Percentiles rank a stretch among this genome's conserved stretches.
These are phyloP conservation scores for Claviceps quebecensis DNA, from an alignment of 2,329 filamentous ascomycete genomes.

Conservation along the genomic window DNA sequence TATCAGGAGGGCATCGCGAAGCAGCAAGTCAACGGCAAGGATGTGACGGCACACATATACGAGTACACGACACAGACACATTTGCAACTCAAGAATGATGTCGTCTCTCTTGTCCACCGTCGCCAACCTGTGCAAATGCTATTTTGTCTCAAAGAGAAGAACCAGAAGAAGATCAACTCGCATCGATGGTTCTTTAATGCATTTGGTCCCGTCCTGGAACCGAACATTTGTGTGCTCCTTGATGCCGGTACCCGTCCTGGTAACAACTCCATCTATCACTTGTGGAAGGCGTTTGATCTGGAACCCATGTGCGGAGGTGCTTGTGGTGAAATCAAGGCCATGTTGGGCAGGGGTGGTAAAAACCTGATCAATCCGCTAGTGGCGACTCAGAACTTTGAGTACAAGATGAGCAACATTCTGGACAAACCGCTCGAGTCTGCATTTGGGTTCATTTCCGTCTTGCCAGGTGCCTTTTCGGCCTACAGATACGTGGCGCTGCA, in stretches of 20 bases:
- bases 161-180: slow-evolving; percentile 99
- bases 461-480: slow-evolving; percentile 96
- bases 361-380: slow-evolving; percentile 88
- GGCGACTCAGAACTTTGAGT: slow-evolving; percentile 96
- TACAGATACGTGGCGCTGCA: slow-evolving; percentile 91
- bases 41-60: slow-evolving; percentile 95
- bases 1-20: slow-evolving; percentile 98
- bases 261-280: slow-evolving; percentile 86
- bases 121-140: slow-evolving; percentile 90
- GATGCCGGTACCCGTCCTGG: slow-evolving; percentile 94
- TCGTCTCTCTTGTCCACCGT: slow-evolving; percentile 72
- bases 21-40: slow-evolving; percentile 91
- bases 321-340: slow-evolving; percentile 97
- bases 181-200: slow-evolving; percentile 99
- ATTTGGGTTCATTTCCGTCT: slow-evolving; percentile 93
- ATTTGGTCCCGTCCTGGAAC: slow-evolving; percentile 81
- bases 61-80: slow-evolving; percentile 84
- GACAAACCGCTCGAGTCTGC: slow-evolving; percentile 96
- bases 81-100: slow-evolving; percentile 75
- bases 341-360: slow-evolving; percentile 73
- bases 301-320: slow-evolving; percentile 96
- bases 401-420: slow-evolving; percentile 99
- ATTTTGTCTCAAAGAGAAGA: slow-evolving; percentile 98
- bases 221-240: slow-evolving; percentile 91
- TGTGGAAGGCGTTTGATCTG: slow-evolving; percentile 97